Evolutionary conservation across 2,329 filamentous ascomycete species (phyloP).

Genomic region (Monosporascus sp.): DNA sequence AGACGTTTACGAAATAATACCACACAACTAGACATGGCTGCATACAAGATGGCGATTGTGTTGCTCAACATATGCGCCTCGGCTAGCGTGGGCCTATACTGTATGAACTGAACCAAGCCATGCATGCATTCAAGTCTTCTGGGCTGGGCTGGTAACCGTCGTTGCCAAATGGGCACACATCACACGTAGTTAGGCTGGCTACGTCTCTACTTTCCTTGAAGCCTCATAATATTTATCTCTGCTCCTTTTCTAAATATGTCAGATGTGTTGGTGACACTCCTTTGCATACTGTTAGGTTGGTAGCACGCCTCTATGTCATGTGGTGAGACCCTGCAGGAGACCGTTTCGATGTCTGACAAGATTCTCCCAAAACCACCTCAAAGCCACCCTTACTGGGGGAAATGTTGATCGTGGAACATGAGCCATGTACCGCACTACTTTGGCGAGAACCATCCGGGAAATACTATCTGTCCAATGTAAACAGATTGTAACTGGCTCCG

Average conservation of each 20-base stretch:
- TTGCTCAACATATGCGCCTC: background rate
- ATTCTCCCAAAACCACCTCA: background rate
- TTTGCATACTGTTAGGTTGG: background rate
- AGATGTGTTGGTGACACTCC: background rate
- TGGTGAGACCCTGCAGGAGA: background rate
- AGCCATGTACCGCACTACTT: background rate
- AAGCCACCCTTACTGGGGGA: background rate
- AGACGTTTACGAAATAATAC: slow-evolving; percentile 19
- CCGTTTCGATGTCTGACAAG: background rate
- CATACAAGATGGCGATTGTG: background rate
- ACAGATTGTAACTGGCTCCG: no score
- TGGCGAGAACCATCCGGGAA: background rate
- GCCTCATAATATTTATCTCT: background rate
- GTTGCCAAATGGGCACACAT: no score
- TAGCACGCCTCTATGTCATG: background rate
- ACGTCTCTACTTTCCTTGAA: background rate
- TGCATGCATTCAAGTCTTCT: no score
- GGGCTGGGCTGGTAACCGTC: no score
- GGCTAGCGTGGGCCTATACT: background rate
- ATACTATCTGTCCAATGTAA: no score
- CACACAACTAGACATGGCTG: slow-evolving; percentile 4
- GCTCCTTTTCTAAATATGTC: no score
- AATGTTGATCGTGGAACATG: background rate
- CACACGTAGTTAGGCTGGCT: no score
- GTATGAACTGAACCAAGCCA: no score